Percentiles rank a stretch among this genome's conserved stretches.
phyloP scores from a whole-genome alignment of 2,329 filamentous ascomycete species.

The Fusarium xyrophilum region DNA sequence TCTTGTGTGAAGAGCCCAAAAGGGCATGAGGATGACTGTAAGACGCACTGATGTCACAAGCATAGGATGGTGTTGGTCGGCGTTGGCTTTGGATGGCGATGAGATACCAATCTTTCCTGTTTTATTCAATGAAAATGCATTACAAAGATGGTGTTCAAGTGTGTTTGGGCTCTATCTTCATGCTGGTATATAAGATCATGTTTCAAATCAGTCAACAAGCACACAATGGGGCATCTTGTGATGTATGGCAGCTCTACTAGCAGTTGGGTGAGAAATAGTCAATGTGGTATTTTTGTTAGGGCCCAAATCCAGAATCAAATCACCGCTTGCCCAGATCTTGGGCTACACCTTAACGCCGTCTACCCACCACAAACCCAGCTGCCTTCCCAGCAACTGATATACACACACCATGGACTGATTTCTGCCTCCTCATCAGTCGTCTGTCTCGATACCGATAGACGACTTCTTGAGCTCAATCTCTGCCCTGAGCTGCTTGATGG shows the following conservation, averaged over 20 bases:
- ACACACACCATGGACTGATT: background rate
- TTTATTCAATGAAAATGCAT: background rate
- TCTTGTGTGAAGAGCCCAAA: background rate
- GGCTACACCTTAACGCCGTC: constrained; percentile 30
- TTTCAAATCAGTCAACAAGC: background rate
- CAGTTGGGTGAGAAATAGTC: constrained; percentile 13
- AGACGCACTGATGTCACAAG: constrained; percentile 17
- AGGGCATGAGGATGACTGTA: background rate
- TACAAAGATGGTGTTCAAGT: background rate
- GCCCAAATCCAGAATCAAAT: constrained; percentile 16
- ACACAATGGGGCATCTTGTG: background rate
- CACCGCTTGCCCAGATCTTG: constrained; percentile 14
- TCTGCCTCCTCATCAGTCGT: constrained; percentile 39
- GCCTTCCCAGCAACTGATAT: background rate
- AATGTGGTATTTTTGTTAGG: constrained; percentile 37
- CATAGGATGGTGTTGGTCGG: constrained; percentile 30
- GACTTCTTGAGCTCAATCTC: constrained; percentile 56
- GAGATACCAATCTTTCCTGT: constrained; percentile 23
- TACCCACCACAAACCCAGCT: background rate
- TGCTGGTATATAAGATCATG: background rate
- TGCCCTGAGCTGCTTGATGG: constrained; percentile 56
- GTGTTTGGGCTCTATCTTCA: background rate
- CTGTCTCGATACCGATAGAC: constrained; percentile 52
- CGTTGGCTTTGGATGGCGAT: constrained; percentile 23
- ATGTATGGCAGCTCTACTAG: background rate